A percentile compares a stretch with the other conserved stretches of the same genome.
These are phyloP conservation scores for Abrus pulchellus DNA, from an alignment of 306 rosid genomes.

Conservation along the genomic window DNA sequence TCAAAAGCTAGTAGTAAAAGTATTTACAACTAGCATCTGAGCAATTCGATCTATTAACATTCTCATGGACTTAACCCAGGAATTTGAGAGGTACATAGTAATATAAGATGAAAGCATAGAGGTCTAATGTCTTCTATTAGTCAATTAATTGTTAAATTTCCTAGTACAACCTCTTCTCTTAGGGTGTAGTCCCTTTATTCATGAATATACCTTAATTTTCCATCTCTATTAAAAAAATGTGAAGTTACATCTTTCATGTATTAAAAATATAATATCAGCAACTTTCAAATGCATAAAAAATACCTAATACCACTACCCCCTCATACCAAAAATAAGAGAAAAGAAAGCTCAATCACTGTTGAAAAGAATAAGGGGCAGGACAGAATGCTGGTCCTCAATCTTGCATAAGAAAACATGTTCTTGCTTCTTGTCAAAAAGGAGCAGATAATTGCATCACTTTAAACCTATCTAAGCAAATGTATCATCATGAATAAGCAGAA, in stretches of 20 bases:
- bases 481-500: constrained; percentile 23
- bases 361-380: constrained; percentile 11
- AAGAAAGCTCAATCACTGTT: constrained; percentile 37
- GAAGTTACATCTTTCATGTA: constrained; percentile 11
- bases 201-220: constrained; percentile 13
- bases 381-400: constrained; percentile 4
- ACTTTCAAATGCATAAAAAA: constrained; percentile 13
- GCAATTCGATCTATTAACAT: constrained; percentile 2
- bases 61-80: background rate
- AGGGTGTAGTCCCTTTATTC: background rate
- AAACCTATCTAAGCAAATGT: constrained; percentile 30
- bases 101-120: background rate
- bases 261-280: background rate
- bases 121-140: background rate
- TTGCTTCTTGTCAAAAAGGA: constrained; percentile 16
- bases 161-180: background rate
- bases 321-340: constrained; percentile 1
- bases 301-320: background rate
- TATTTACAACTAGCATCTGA: constrained; percentile 18
- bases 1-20: background rate
- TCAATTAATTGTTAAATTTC: constrained; percentile 8
- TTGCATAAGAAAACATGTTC: background rate
- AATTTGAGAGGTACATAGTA: constrained; percentile 14
- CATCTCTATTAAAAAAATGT: background rate
- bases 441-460: background rate